Base-by-base conservation (phyloP, 2,329 filamentous ascomycete species). In the Exophiala calicioides region DNA sequence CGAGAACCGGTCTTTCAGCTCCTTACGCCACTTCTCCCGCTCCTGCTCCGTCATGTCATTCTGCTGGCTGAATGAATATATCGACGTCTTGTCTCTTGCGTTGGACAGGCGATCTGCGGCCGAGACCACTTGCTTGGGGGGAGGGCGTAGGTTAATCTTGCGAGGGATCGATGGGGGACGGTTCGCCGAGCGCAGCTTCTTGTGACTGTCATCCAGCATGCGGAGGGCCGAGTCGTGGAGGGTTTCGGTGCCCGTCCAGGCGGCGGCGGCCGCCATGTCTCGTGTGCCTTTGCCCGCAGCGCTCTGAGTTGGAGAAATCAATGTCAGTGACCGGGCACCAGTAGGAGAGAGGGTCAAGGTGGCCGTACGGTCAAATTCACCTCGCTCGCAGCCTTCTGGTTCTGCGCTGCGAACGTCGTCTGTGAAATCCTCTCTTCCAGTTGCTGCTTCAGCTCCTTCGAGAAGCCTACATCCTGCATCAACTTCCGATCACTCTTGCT, bases 1-100 rank as follows among this genome's bases (percentile, higher is more conserved):
- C 12, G 79, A 73, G 58, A 97, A 95, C 1, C 90, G 79, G 47
- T 95, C 90, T 27, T 85, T 84, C 49, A 97, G 78, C 62, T 93
- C 83, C 53, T 79, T 77, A 37, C 82, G 79, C 58, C 88, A 74
- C 10, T 82, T 81, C 56, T 88, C 85, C 26, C 80, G 80, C 65
- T 97, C 90, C 21, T 84, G 70, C 0, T 88, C 82, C 2, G 77
- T 83, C 56, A 93, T 68, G 6, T 69, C 73, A 3, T 76, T 69
- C 20, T 77, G 74, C 50, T 80, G 77, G 36, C 76, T 69, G 10
- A 72, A 60, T 5, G 72, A 64, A 55, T 84, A 85, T 4, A 74
- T 70, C 2, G 74, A 75, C 5, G 78, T 80, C 47, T 73, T 73
- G 48, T 84, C 80, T 53, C 78, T 70, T 6, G 81, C 81, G 58